Evolutionary conservation across 345 rosid species (phyloP).

Genomic region (Eucalyptus cloeziana): DNA sequence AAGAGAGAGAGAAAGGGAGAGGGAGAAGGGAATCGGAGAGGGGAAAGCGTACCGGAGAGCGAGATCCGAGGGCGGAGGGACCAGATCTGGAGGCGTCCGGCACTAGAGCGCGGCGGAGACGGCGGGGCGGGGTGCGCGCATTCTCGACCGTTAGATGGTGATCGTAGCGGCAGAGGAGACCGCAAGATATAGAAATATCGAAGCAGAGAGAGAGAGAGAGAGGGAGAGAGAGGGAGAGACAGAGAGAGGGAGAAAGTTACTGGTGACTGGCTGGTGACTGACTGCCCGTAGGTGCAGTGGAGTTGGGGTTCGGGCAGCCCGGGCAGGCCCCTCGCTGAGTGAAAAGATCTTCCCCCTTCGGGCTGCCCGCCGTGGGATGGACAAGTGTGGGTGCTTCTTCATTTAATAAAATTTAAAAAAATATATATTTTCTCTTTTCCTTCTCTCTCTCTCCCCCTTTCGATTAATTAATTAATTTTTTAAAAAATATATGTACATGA

Average conservation of each 20-base stretch:
- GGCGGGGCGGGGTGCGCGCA: constrained; percentile 11
- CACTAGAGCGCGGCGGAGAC: constrained; percentile 19
- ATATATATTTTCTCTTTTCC: background rate
- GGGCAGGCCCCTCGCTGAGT: background rate
- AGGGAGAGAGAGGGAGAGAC: background rate
- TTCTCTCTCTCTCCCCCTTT: background rate
- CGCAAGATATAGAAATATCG: constrained; percentile 17
- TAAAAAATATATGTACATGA: background rate
- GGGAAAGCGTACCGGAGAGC: constrained; percentile 10
- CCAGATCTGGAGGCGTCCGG: constrained; percentile 31
- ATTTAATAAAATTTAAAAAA: background rate
- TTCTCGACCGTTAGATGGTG: constrained; percentile 52
- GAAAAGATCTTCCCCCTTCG: background rate
- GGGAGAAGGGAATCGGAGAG: background rate
- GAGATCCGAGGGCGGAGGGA: constrained; percentile 23
- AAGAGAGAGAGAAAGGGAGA: background rate
- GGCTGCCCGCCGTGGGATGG: background rate
- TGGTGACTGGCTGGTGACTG: constrained; percentile 1
- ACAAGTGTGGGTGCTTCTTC: background rate
- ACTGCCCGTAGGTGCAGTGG: constrained; percentile 1
- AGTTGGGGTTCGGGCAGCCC: constrained; percentile 11
- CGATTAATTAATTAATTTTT: background rate
- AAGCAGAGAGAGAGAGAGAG: background rate
- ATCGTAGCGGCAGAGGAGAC: constrained; percentile 18
- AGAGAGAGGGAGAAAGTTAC: constrained; percentile 4